Evolutionary conservation across 1,139 yeast genomes (phyloP), one percentile per base, ranked within the genome.

Genomic region (Suhomyces ambrosiae): DNA sequence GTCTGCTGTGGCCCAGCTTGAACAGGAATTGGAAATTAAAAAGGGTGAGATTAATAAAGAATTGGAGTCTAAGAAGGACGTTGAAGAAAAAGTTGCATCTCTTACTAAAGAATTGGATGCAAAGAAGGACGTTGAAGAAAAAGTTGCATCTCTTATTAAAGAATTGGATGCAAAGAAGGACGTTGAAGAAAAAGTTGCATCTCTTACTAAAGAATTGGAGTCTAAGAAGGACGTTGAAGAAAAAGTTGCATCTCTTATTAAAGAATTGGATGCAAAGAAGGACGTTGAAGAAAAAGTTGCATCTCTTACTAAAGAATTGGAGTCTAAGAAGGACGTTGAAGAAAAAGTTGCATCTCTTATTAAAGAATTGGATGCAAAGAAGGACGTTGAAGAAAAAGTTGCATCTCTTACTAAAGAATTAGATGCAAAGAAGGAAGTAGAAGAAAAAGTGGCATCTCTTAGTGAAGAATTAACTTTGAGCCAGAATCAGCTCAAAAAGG

Each of bases 151-250:
- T 9, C 7, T 27, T 12, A 7, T 10, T 13, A 23, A 31, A n/a
- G 34, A 31, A 7, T 24, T 31, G 9, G 34, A 31, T 23, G 18
- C 11, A 19, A 12, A 35, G 6, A 31, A 31, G 29, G 28, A 31
- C 4, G 6, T 7, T 7, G 30, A 23, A 22, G 29, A 23, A 10
- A 8, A 14, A 26, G n/a, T n/a, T n/a, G n/a, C n/a, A n/a, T n/a
- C n/a, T n/a, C 8, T 6, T 15, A 16, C 11, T n/a, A 16, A 16
- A 23, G 31, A 28, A 16, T 12, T 12, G 23, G 23, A 28, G 16
- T 7, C 22, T 6, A 28, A 16, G 4, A 18, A 5, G 8, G 5
- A 5, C 5, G 5, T 8, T 18, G 21, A 18, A 18, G 7, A 18
- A 18, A 18, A 18, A 8, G 8, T 18, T 18, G 8, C 7, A 18